A percentile compares a stretch with the other conserved stretches of the same genome.
Evolutionary conservation across 2,329 filamentous ascomycete species (phyloP).

Genomic region (Parafenestella ontariensis): DNA sequence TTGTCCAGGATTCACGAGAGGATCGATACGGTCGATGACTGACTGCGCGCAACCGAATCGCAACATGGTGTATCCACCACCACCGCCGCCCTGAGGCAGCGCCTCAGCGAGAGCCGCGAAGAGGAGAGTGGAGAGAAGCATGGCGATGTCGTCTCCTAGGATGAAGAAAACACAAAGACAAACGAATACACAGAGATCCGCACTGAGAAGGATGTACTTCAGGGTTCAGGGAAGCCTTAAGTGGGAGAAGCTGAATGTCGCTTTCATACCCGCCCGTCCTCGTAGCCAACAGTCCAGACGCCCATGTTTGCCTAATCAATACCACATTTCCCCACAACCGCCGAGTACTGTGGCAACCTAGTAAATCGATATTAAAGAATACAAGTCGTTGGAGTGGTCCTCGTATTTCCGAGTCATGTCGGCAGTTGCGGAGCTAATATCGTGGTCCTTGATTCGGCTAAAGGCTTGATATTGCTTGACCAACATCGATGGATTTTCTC

Average conservation of each 20-base stretch:
- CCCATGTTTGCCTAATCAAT: background rate
- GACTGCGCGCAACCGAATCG: slow-evolving; percentile 43
- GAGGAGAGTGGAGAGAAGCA: slow-evolving; percentile 33
- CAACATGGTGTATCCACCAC: slow-evolving; percentile 35
- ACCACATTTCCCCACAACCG: background rate
- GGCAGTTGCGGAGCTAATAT: slow-evolving; percentile 20
- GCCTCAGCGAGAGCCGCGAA: slow-evolving; percentile 29
- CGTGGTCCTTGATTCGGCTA: slow-evolving; percentile 14
- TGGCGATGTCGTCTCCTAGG: slow-evolving; percentile 8
- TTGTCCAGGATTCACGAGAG: slow-evolving; percentile 47
- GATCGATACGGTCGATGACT: slow-evolving; percentile 42
- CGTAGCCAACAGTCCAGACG: background rate
- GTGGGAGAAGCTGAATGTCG: background rate
- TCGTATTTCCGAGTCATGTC: slow-evolving; percentile 3
- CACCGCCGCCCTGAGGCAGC: slow-evolving; percentile 25
- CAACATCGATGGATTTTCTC: slow-evolving; percentile 3
- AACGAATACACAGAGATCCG: background rate
- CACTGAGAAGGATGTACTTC: background rate
- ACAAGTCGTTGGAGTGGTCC: background rate
- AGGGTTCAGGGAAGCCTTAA: background rate
- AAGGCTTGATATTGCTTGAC: slow-evolving; percentile 23
- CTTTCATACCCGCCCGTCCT: background rate
- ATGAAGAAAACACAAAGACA: background rate
- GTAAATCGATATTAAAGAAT: slow-evolving; percentile 1
- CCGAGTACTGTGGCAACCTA: background rate